Base-by-base conservation (phyloP, 305 asterid species). In the Stenogyne calaminthoides region DNA sequence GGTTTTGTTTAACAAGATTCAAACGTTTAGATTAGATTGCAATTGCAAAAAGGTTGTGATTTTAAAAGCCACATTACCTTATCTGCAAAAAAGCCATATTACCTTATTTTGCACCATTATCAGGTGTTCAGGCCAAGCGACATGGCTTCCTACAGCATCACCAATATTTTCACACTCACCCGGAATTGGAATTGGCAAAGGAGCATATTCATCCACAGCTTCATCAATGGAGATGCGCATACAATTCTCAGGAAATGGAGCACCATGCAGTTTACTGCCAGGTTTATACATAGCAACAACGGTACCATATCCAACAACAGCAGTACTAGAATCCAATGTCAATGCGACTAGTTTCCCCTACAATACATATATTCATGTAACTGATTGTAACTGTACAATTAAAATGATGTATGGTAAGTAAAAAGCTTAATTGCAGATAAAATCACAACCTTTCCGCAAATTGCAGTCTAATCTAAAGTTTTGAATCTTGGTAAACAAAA, bases 71-170 rank as follows among this genome's bases (percentile, higher is more conserved):
- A 56, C 15, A 11, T 9, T 64, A 64, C 55, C 54, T 19, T 32
- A 32, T 32, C 36, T 32, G 6, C 36, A 32, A 32, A 3, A 4
- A 32, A 56, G 22, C 4, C 36, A 56, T 8, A 11, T 9, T 64
- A 64, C 55, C 54, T 19, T 6, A 19, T 39, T 64, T 11, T 10
- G 36, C 18, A 2, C 2, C 69, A 18, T 12, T 22, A 64, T 16
- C 11, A 64, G 42, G 69, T 64, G 55, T 42, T 11, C 25, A 64
- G 69, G 69, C 69, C 69, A 64, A 22, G 63, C 63, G 18, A 57
- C 63, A 11, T 57, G 39, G 37, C 18, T 57, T 22, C 63, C 63
- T 57, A 64, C 14, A 18, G 69, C 69, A 64, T 64, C 69, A 40
- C 69, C 55, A 19, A 64, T 22, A 64, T 12, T 20, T 4, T 64